phyloP scores from a whole-genome alignment of 2,329 filamentous ascomycete species.

The Volutella citrinella region DNA sequence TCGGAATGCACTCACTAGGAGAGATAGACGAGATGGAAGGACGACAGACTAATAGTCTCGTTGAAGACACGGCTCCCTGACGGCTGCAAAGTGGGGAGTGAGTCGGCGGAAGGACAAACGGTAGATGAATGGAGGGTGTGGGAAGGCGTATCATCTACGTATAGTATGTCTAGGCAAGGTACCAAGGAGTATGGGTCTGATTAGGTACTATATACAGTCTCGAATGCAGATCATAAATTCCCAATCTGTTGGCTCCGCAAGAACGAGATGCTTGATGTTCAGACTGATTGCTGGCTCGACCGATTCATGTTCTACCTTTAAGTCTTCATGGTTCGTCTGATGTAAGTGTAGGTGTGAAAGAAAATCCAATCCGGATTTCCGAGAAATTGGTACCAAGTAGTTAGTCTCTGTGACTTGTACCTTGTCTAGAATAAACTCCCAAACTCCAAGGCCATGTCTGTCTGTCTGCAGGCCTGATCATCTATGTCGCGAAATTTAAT shows the following conservation, averaged over 20 bases:
- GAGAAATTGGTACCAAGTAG: no score
- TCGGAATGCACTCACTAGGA: constrained; percentile 4
- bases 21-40: constrained; percentile 10
- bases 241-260: no score
- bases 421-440: constrained; percentile 1
- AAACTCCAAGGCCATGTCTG: constrained; percentile 3
- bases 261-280: no score
- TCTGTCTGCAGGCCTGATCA: background rate
- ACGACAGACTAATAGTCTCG: constrained; percentile 20
- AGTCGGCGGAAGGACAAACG: constrained; percentile 10
- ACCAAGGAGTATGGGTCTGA: constrained; percentile 24
- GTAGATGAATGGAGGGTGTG: constrained; percentile 15
- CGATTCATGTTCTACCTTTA: no score
- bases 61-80: constrained; percentile 14
- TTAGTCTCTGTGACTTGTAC: no score
- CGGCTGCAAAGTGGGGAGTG: constrained; percentile 19
- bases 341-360: no score
- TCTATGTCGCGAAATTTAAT: constrained; percentile 1
- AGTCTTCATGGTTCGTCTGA: no score
- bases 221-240: constrained; percentile 25
- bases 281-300: no score
- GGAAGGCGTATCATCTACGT: constrained; percentile 25
- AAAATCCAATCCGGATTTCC: no score
- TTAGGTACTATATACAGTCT: constrained; percentile 22
- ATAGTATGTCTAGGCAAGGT: no score